Evolutionary conservation across 129 eudicot species (phyloP).

Genomic region (Kitagawia praeruptora): DNA sequence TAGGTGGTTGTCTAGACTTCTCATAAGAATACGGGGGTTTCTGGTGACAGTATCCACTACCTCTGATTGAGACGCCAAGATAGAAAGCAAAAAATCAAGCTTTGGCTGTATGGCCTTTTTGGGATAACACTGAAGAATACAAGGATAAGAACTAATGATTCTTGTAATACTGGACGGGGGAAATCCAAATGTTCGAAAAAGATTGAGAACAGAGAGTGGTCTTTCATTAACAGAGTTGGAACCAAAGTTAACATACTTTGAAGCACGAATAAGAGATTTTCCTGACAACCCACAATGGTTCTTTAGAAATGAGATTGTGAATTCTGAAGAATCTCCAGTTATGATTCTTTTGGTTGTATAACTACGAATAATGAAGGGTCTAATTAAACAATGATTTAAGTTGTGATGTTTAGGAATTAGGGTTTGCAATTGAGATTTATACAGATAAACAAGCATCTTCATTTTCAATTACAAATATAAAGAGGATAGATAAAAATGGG

Average conservation of each 20-base stretch:
- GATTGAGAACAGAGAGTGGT: not conserved
- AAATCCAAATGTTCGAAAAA: not conserved
- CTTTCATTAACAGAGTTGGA: not conserved
- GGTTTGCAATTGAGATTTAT: no score
- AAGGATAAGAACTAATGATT: not conserved
- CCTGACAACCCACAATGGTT: no score
- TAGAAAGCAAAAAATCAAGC: not conserved
- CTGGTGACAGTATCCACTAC: not conserved
- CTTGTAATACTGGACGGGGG: not conserved
- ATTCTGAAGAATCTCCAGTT: no score
- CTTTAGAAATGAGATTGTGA: no score
- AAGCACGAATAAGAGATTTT: not conserved
- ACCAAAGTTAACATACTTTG: not conserved
- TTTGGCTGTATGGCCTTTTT: not conserved
- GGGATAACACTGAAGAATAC: not conserved
- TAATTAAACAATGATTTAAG: no score
- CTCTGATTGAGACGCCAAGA: not conserved
- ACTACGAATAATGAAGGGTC: no score
- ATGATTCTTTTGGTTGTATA: no score
- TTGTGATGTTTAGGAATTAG: no score
- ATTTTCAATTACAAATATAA: no score
- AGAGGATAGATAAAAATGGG: no score
- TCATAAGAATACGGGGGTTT: not conserved
- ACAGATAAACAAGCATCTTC: no score
- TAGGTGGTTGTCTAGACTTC: not conserved